Evolutionary conservation across 805 yeast species (phyloP), one percentile per base, ranked within the genome.

Genomic region (Lachancea kluyveri): DNA sequence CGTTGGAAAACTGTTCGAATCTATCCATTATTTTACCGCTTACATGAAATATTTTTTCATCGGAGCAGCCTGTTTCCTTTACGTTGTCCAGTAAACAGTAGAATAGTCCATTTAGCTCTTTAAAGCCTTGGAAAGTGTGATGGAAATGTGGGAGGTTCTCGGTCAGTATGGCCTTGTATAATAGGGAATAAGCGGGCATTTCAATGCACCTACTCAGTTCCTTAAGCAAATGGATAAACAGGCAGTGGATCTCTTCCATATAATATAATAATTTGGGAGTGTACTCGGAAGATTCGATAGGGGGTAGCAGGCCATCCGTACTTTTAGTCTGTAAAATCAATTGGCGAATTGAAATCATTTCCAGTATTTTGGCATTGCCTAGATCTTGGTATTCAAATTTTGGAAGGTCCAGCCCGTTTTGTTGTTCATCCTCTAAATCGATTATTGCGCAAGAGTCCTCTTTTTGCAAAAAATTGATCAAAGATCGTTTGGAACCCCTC

Each of bases 291-390:
- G 15, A 16, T 28, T 21, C 31, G 27, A 27, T 9, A 8, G 14
- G 11, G 20, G 24, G 19, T 6, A 17, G 14, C 18, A 11, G 29
- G 8, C 16, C 28, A 13, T 22, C 30, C 7, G 25, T 30, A 10
- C 23, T 23, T 13, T 13, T n/a, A 9, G 26, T 8, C 21, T 36
- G 37, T 5, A 41, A 18, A n/a, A 50, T 28, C 8, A 40, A 35
- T 24, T 43, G 44, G 25, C 47, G 46, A 10, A 47, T 24, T 17
- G 42, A 42, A 6, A 50, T 37, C 12, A 48, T 14, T 24, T 53
- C 54, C 19, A 53, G 30, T 13, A 48, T 13, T 5, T 48, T 35
- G 6, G 50, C 52, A 27, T 50, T 44, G 4, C 54, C 54, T n/a
- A 51, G 30, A 17, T 41, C 44, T 15, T 39, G 35, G 12, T 26